phyloP scores from a whole-genome alignment of 495 filamentous ascomycete species.

The Cetradonia linearis region DNA sequence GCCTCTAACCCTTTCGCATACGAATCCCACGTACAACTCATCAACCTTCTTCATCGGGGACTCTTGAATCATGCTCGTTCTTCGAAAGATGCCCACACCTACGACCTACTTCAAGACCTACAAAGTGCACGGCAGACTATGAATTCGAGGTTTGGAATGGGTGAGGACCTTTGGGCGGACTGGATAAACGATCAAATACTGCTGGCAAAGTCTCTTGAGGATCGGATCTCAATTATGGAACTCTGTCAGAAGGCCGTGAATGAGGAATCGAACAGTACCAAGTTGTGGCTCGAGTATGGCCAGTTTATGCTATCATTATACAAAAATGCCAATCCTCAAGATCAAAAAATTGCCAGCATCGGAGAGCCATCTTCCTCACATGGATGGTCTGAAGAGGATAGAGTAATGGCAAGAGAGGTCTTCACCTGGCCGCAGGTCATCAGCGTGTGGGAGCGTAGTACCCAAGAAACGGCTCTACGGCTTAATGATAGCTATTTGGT shows the following conservation, averaged over 20 bases:
- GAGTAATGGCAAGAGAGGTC: slow-evolving; percentile 60
- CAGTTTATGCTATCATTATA: slow-evolving; percentile 76
- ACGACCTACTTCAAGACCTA: slow-evolving; percentile 52
- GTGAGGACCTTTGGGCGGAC: slow-evolving; percentile 54
- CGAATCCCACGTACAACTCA: slow-evolving; percentile 52
- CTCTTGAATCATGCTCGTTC: slow-evolving; percentile 46
- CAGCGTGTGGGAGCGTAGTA: slow-evolving; percentile 68
- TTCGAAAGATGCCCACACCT: slow-evolving; percentile 38
- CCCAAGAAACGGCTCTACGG: slow-evolving; percentile 67
- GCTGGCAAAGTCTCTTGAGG: slow-evolving; percentile 49
- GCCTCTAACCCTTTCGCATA: slow-evolving; percentile 54
- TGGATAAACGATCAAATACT: slow-evolving; percentile 56
- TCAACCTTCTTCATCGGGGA: slow-evolving; percentile 53
- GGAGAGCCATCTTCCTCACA: slow-evolving; percentile 31
- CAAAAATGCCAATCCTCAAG: slow-evolving; percentile 36
- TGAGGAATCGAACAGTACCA: slow-evolving; percentile 74
- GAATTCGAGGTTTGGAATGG: slow-evolving; percentile 55
- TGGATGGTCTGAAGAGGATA: slow-evolving; percentile 68
- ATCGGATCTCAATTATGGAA: slow-evolving; percentile 70
- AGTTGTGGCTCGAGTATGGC: slow-evolving; percentile 80
- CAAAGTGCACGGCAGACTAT: slow-evolving; percentile 54
- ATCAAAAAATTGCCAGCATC: slow-evolving; percentile 36
- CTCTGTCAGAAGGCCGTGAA: slow-evolving; percentile 67
- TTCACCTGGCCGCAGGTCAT: slow-evolving; percentile 68
- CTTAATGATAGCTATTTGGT: slow-evolving; percentile 75